These are phyloP conservation scores for Acacia melanoxylon DNA, from an alignment of 306 rosid species.

Conservation along the genomic window DNA sequence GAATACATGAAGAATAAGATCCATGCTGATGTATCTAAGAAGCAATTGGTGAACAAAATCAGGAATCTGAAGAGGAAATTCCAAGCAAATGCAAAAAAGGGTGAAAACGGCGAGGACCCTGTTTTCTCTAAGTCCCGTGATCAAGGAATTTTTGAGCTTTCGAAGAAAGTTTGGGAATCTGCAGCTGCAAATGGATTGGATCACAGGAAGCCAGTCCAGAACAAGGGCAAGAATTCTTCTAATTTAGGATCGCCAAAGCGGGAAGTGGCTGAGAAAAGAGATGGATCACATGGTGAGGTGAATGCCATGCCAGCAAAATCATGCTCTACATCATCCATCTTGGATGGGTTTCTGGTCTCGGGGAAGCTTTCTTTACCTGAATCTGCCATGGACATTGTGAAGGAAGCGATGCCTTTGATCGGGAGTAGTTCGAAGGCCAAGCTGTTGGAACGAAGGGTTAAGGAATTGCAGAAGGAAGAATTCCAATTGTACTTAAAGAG, in stretches of 20 bases:
- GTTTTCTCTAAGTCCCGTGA: constrained; percentile 44
- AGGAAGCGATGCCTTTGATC: constrained; percentile 32
- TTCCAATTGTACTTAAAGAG: constrained; percentile 35
- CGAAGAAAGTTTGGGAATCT: constrained; percentile 43
- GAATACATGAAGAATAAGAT: constrained; percentile 43
- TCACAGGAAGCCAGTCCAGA: constrained; percentile 27
- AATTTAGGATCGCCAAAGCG: constrained; percentile 29
- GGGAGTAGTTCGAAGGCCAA: constrained; percentile 35
- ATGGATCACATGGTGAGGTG: background rate
- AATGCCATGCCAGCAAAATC: constrained; percentile 27
- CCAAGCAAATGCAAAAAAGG: constrained; percentile 20
- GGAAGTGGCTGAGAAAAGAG: background rate
- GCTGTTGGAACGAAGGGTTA: constrained; percentile 48
- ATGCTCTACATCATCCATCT: constrained; percentile 29
- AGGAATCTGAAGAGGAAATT: constrained; percentile 56
- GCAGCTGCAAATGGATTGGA: constrained; percentile 12
- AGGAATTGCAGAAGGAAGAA: constrained; percentile 33
- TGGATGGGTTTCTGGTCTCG: constrained; percentile 33
- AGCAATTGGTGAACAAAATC: constrained; percentile 41
- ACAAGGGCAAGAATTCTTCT: constrained; percentile 7
- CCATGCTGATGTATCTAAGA: constrained; percentile 38
- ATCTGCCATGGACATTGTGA: constrained; percentile 1
- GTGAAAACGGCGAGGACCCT: constrained; percentile 38
- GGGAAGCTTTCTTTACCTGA: constrained; percentile 10
- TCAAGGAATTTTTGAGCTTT: constrained; percentile 29